Conservation (phyloP, 345 rosid genomes). For the Dovyalis caffra region DNA sequence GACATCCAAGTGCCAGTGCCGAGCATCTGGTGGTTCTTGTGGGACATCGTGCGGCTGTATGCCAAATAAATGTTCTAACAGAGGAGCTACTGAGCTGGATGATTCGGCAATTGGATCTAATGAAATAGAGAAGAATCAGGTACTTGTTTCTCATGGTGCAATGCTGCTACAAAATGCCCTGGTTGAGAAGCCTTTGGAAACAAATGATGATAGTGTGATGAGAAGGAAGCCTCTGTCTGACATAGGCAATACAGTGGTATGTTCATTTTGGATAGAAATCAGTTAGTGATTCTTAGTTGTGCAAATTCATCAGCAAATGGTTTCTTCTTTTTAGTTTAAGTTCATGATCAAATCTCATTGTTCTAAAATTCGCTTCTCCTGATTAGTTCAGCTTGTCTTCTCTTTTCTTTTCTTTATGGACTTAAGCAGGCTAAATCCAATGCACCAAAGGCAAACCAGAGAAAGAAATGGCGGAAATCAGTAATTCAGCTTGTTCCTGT, state of each 20-base stretch:
- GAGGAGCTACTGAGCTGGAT: conserved; percentile 31
- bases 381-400: neutral
- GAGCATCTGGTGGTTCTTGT: conserved; percentile 58
- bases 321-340: neutral
- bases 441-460: conserved; percentile 58
- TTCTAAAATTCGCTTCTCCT: too few relatives aligned
- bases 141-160: conserved; percentile 79
- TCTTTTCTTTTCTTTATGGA: neutral
- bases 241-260: conserved; percentile 75
- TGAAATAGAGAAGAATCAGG: conserved; percentile 31
- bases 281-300: neutral
- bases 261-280: neutral
- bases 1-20: conserved; percentile 78
- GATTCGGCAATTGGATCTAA: conserved; percentile 35
- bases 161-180: conserved; percentile 76
- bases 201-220: conserved; percentile 38
- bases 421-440: conserved; percentile 76
- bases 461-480: conserved; percentile 79
- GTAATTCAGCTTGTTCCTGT: conserved; percentile 73
- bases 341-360: neutral
- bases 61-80: conserved; percentile 59
- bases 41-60: conserved; percentile 70
- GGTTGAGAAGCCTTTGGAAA: conserved; percentile 39
- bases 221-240: conserved; percentile 78
- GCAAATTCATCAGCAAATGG: neutral